phyloP scores from a whole-genome alignment of 148 eudicot species.

The Drosera capensis region DNA sequence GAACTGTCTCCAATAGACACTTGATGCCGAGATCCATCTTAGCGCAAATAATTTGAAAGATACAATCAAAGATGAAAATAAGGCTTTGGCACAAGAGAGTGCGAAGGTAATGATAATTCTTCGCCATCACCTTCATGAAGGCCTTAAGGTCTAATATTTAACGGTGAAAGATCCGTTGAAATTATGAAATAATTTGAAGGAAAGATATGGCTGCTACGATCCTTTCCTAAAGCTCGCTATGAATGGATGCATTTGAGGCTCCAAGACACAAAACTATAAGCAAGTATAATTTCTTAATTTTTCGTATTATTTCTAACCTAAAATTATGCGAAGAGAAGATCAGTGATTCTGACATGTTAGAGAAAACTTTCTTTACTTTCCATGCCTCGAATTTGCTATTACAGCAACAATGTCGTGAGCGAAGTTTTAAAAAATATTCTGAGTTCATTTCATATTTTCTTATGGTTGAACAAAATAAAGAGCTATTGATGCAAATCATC shows the following conservation, averaged over 20 bases:
- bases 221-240: neutral
- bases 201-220: no score
- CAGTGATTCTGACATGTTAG: neutral
- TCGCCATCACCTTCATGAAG: neutral
- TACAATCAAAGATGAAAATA: no score
- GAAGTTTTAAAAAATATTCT: neutral
- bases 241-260: neutral
- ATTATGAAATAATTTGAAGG: neutral
- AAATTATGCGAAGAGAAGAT: neutral
- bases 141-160: neutral
- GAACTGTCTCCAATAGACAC: neutral
- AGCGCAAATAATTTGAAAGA: neutral
- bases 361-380: neutral
- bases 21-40: neutral
- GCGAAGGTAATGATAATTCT: neutral
- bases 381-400: neutral
- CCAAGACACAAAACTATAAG: neutral
- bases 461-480: neutral
- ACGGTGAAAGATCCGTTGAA: neutral
- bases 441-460: neutral
- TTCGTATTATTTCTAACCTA: neutral
- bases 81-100: neutral
- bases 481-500: conserved; percentile 1
- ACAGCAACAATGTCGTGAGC: neutral
- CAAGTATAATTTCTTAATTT: neutral